phyloP scores from a whole-genome alignment of 257 asterid genomes.

The Jaltomata sinuosa region DNA sequence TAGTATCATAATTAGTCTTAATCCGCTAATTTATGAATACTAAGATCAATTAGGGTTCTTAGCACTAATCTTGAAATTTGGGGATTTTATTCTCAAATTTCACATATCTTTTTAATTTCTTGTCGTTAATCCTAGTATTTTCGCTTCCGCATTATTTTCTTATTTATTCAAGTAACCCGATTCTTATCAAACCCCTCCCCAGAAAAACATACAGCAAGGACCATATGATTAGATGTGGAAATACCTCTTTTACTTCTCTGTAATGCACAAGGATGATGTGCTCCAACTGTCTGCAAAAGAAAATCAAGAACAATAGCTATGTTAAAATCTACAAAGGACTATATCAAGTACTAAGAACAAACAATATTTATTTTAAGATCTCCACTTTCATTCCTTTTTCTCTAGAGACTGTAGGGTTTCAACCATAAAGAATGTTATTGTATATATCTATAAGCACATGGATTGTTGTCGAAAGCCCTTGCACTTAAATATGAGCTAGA shows the following conservation, averaged over 20 bases:
- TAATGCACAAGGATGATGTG: conserved; percentile 13
- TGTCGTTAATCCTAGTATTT: too few species aligned
- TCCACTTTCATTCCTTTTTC: not conserved
- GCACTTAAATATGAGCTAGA: not conserved
- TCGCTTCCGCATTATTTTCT: too few species aligned
- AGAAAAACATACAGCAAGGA: not conserved
- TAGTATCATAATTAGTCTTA: too few species aligned
- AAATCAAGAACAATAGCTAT: not conserved
- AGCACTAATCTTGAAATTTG: too few species aligned
- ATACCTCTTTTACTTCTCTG: conserved; percentile 14
- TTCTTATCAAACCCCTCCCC: too few species aligned
- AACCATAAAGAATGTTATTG: not conserved
- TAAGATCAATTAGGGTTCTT: too few species aligned
- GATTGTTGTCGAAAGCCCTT: not conserved
- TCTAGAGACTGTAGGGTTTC: not conserved
- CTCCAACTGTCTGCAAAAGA: conserved; percentile 5
- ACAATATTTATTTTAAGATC: not conserved
- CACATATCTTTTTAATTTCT: too few species aligned
- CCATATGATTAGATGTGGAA: not conserved
- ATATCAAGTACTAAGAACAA: not conserved
- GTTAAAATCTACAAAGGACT: not conserved
- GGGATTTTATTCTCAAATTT: too few species aligned
- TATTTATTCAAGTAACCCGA: too few species aligned
- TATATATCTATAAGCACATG: not conserved
- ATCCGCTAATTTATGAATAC: too few species aligned